Evolutionary conservation across 805 yeast species (phyloP), one percentile per base, ranked within the genome.

Genomic region (Metschnikowia chrysomelidarum): DNA sequence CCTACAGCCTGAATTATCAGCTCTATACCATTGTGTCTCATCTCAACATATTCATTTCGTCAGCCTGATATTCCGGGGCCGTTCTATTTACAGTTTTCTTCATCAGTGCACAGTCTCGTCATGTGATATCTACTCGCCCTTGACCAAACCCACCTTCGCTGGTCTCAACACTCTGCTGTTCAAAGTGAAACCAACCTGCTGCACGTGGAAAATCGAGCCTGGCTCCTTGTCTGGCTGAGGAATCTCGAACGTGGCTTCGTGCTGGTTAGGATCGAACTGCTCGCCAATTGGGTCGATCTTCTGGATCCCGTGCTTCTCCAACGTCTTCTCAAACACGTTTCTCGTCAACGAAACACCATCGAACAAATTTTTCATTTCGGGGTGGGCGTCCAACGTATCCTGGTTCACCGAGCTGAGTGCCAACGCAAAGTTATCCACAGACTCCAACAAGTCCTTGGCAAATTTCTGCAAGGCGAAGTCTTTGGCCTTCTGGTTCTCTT

Each of bases 61-160:
- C n/a, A n/a, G n/a, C n/a, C n/a, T n/a, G n/a, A n/a, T n/a, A n/a
- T n/a, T n/a, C n/a, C n/a, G n/a, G n/a, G n/a, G n/a, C n/a, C n/a
- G n/a, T n/a, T n/a, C n/a, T n/a, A n/a, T n/a, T n/a, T n/a, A n/a
- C n/a, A n/a, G n/a, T n/a, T n/a, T n/a, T n/a, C n/a, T n/a, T n/a
- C n/a, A n/a, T n/a, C n/a, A n/a, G n/a, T n/a, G n/a, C n/a, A n/a
- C n/a, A n/a, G n/a, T n/a, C n/a, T n/a, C n/a, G n/a, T n/a, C n/a
- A n/a, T n/a, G n/a, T n/a, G n/a, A n/a, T n/a, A n/a, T n/a, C n/a
- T n/a, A n/a, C 18, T 46, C 53, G 41, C 62, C 76, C 67, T 83
- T 86, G 48, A 88, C 96, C 54, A 88, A 77, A 51, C 97, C 97
- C 48, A 88, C 97, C 73, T 88, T 88, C 40, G 97, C 96, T 20